Base-by-base conservation (phyloP, 23 red algal genomes). In the Pyropia yezoensis region DNA sequence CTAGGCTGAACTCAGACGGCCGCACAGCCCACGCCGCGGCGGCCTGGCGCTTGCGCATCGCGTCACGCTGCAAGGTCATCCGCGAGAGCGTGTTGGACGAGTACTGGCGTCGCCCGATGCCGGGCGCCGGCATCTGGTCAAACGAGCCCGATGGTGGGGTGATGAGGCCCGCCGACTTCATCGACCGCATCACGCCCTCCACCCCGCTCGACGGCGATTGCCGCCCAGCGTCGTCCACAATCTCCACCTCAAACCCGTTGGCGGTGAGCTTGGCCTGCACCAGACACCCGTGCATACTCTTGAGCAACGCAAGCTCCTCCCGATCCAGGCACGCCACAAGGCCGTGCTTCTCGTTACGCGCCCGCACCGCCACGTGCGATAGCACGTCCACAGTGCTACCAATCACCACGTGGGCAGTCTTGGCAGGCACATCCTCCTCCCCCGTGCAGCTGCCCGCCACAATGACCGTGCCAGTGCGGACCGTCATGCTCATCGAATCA, bases 341-440 rank as follows among this genome's bases (percentile, higher is more conserved):
- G 8, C 82, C 90, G 25, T 87, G 75, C 39, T 80, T 73, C 65
- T 95, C 90, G 62, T 95, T 95, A 54, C 90, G 68, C 32, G 90
- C 90, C 3, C 90, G 76, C 20, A 95, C 90, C 26, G 90, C 78
- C 5, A 86, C 76, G 49, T 95, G 90, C 18, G 81, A 87, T 47
- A 95, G 74, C 20, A 95, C 77, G 73, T 95, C 90, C 22, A 95
- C 80, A 18, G 90, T 88, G 45, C 69, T 75, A 24, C 80, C 82
- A 53, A 86, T 95, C 18, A 95, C 67, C 17, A 95, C 80, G 54
- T 80, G 78, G 2, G 61, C 70, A 17, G 76, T 71, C 26, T 82
- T 82, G 21, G 75, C 70, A 18, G 90, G 90, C n/a, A 95, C 82
- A 57, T 95, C 90, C 63, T 95, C 90, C 27, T 85, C 82, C 6